Evolutionary conservation across 108 stramenopile genomes (phyloP).

Genomic region (Licmophora abbreviata): DNA sequence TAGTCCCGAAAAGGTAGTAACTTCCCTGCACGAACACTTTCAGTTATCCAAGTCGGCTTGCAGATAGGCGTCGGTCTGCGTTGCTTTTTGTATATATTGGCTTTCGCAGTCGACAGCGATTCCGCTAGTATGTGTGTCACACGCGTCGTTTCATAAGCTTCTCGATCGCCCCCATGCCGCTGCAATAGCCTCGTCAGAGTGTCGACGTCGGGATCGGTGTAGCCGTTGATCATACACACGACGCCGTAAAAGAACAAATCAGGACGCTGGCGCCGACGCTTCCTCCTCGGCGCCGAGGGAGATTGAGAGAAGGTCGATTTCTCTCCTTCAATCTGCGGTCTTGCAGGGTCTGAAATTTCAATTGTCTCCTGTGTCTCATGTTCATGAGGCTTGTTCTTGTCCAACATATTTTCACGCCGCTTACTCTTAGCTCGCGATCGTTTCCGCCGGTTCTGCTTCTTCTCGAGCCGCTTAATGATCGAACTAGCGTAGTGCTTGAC

Average conservation of each 20-base stretch:
- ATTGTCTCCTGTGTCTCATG: no score
- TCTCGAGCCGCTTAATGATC: no score
- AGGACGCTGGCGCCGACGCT: constrained; percentile 19
- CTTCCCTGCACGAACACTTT: constrained; percentile 35
- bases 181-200: constrained; percentile 66
- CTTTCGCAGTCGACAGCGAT: constrained; percentile 66
- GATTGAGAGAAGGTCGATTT: no score
- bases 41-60: constrained; percentile 65
- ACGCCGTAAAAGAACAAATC: constrained; percentile 72
- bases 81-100: constrained; percentile 61
- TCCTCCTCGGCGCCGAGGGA: no score
- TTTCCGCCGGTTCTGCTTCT: no score
- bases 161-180: constrained; percentile 68
- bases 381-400: no score
- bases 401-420: no score
- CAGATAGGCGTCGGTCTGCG: constrained; percentile 50
- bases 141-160: constrained; percentile 73
- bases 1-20: constrained; percentile 63
- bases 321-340: no score
- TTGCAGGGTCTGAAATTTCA: no score
- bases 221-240: constrained; percentile 68
- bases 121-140: constrained; percentile 80
- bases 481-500: no score
- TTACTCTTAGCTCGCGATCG: no score
- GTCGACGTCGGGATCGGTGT: constrained; percentile 62